Evolutionary conservation across 257 asterid species (phyloP), one percentile per base, ranked within the genome.

Genomic region (Agastache rugosa): DNA sequence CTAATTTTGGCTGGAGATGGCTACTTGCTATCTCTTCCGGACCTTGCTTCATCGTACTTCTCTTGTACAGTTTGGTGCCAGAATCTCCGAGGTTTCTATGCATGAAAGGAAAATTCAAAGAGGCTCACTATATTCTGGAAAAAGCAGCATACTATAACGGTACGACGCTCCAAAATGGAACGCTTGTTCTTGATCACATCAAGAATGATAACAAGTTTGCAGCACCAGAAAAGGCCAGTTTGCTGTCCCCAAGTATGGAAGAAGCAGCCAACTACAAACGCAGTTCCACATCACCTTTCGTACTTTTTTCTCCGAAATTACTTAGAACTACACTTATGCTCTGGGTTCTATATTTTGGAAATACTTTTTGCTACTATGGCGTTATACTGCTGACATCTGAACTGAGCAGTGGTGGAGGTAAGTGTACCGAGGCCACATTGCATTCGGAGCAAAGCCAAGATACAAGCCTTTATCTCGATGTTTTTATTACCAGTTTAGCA

Each of bases 351-450:
- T 87, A 66, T 69, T 85, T 87, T 20, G 97, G 97, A 34, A 81
- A 87, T 69, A 51, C 87, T 3, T 92, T 92, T 78, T 76, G 90
- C 37, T 92, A 92, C 78, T 90, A 89, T 63, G 93, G 96, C 42
- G 78, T 92, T 78, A 75, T 90, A 77, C 73, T 92, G 84, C 90
- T 90, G 75, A 89, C 97, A 45, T 90, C 98, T 41, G 89, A 87
- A 76, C 84, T 92, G 53, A 85, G 90, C 81, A 76, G 86, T n/a
- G 90, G 76, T 67, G 83, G 78, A 78, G 85, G 82, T 81, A 76
- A 77, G 63, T 89, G 93, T 75, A 54, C 71, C 10, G 16, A 76
- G 34, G 63, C 27, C 63, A 72, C 60, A 22, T 63, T 73, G 81
- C 80, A 58, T 59, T 51, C 70, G 4, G 54, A 35, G 22, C 77